Conservation (phyloP, 169 alveolate genomes). For the Eimeria acervulina region DNA sequence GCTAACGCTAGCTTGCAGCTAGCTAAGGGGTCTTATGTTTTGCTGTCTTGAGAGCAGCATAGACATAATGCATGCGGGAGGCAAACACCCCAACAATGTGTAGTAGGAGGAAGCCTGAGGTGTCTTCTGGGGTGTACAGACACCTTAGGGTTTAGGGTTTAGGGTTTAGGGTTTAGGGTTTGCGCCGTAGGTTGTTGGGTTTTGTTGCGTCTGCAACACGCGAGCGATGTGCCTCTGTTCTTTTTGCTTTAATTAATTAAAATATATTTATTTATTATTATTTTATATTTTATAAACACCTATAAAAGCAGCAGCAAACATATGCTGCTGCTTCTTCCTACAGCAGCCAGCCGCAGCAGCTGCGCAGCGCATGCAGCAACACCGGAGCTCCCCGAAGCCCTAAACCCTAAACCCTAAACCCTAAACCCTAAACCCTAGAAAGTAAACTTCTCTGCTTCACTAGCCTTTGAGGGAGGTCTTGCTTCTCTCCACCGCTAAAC, state of each 20-base stretch:
- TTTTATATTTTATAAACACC: conserved; percentile 88
- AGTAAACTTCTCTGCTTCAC: conserved; percentile 55
- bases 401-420: conserved; percentile 39
- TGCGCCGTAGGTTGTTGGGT: background rate
- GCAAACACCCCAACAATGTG: too few species aligned
- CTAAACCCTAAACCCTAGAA: background rate
- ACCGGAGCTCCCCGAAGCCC: conserved; percentile 32
- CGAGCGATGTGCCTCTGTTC: conserved; percentile 92
- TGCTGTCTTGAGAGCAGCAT: background rate
- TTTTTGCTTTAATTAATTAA: conserved; percentile 90
- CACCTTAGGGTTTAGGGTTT: conserved; percentile 7
- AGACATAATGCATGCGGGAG: too few species aligned
- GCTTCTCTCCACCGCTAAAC: background rate
- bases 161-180: conserved; percentile 50
- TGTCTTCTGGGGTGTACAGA: conserved; percentile 2
- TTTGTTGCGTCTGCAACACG: conserved; percentile 83
- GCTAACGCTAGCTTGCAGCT: too few species aligned
- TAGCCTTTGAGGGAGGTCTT: conserved; percentile 62
- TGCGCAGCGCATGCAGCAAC: conserved; percentile 7
- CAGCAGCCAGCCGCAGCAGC: conserved; percentile 5
- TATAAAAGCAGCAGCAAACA: background rate
- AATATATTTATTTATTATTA: conserved; percentile 93
- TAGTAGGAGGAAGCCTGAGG: background rate
- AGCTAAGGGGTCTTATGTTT: background rate
- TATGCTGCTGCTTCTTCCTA: background rate